Conservation (phyloP, 2,329 filamentous ascomycete genomes). For the Colletotrichum sp. region DNA sequence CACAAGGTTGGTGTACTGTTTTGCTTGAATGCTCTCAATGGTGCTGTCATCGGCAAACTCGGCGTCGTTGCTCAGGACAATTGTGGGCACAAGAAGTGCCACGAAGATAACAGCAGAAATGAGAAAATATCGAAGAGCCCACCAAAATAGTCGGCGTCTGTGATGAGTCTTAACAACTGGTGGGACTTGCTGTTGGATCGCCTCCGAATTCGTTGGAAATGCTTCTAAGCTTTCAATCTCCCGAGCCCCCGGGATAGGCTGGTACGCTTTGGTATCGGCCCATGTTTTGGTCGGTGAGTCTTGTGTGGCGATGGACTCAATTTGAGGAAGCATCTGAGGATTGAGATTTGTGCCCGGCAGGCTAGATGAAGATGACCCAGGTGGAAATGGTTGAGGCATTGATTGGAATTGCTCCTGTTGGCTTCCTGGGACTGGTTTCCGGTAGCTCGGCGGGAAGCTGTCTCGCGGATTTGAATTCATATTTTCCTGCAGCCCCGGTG, state of each 20-base stretch:
- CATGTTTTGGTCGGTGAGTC: neutral
- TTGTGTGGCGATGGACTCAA: neutral
- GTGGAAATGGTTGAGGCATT: neutral
- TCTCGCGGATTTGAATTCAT: neutral
- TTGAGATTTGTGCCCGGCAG: neutral
- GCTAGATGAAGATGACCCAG: neutral
- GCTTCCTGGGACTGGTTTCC: neutral
- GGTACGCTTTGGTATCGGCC: neutral
- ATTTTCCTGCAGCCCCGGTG: too few species aligned
- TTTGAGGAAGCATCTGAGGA: neutral
- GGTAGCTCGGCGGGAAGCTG: neutral
- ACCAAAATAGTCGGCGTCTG: conserved; percentile 8
- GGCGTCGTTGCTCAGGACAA: conserved; percentile 20
- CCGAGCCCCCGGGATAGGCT: neutral
- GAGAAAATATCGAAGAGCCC: conserved; percentile 22
- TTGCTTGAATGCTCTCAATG: neutral
- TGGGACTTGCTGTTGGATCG: neutral
- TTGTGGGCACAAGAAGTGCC: conserved; percentile 23
- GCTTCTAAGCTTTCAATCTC: neutral
- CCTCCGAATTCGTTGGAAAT: neutral
- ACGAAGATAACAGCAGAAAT: conserved; percentile 21
- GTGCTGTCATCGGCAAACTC: conserved; percentile 10
- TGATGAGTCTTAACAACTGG: neutral
- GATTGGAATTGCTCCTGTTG: neutral
- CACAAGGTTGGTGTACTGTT: conserved; percentile 20